phyloP scores from a whole-genome alignment of 306 rosid species.

The Casuarina equisetifolia region DNA sequence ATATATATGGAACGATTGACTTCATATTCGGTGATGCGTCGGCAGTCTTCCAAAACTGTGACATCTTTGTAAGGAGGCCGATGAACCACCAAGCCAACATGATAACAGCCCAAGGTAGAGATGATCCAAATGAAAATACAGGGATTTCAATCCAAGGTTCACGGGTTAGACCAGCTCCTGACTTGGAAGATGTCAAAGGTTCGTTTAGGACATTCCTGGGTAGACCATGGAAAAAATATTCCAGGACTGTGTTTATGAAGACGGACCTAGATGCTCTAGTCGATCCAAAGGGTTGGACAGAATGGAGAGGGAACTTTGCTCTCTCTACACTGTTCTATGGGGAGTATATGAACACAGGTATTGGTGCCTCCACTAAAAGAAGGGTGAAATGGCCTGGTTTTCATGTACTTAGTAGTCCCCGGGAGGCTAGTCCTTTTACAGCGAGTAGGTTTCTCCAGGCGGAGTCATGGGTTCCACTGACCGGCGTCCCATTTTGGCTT shows the following conservation, averaged over 20 bases:
- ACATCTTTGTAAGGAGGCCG: conserved; percentile 57
- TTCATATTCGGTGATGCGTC: conserved; percentile 61
- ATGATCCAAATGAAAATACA: conserved; percentile 33
- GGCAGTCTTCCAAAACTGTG: conserved; percentile 53
- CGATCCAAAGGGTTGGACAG: conserved; percentile 60
- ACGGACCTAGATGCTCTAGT: conserved; percentile 55
- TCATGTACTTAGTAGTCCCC: conserved; percentile 41
- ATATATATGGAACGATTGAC: conserved; percentile 49
- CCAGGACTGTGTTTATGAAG: conserved; percentile 56
- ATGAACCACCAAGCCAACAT: conserved; percentile 49
- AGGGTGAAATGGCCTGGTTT: conserved; percentile 78
- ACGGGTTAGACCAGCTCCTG: conserved; percentile 30
- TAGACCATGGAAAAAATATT: conserved; percentile 66
- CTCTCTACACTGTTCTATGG: conserved; percentile 57
- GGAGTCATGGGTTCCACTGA: conserved; percentile 49
- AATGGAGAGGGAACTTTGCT: conserved; percentile 54
- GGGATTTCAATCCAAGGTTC: conserved; percentile 44
- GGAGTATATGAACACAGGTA: conserved; percentile 59
- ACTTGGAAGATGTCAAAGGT: background rate
- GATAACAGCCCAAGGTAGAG: conserved; percentile 66
- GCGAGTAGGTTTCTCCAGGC: conserved; percentile 50
- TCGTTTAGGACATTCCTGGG: conserved; percentile 49
- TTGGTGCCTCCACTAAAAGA: conserved; percentile 42
- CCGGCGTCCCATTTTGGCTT: conserved; percentile 56
- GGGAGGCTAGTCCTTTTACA: conserved; percentile 41